A percentile compares a stretch with the other conserved stretches of the same genome.
These are phyloP conservation scores for Rhizopogon rudus DNA, from an alignment of 768 basidiomycete genomes.

Conservation along the genomic window DNA sequence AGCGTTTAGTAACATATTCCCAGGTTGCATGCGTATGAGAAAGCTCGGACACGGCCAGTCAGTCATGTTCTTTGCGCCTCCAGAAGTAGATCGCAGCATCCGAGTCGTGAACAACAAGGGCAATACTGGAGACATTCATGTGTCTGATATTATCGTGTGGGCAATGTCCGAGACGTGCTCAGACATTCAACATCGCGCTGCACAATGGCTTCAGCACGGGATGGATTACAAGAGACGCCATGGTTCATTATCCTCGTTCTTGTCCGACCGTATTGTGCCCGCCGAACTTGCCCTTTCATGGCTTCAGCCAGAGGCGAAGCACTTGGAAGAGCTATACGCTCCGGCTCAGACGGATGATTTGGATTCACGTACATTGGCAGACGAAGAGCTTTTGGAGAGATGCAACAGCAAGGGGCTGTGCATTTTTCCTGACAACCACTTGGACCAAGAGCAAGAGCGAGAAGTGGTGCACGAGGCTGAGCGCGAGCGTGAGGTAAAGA, in stretches of 20 bases:
- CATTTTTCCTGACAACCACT: too few relatives aligned
- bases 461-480: too few relatives aligned
- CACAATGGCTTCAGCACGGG: conserved; percentile 42
- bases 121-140: conserved; percentile 1
- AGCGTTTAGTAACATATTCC: conserved; percentile 7
- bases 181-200: conserved; percentile 30
- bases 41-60: conserved; percentile 44
- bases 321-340: too few relatives aligned
- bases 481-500: too few relatives aligned
- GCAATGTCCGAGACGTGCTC: conserved; percentile 37
- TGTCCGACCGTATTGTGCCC: conserved; percentile 3
- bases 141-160: conserved; percentile 40
- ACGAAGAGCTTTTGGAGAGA: too few relatives aligned
- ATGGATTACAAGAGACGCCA: conserved; percentile 26
- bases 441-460: too few relatives aligned
- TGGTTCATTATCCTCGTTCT: conserved; percentile 10
- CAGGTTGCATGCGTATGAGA: conserved; percentile 54
- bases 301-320: too few relatives aligned
- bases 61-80: conserved; percentile 44
- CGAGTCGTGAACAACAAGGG: conserved; percentile 18
- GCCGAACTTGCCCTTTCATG: conserved; percentile 13
- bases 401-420: too few relatives aligned
- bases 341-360: too few relatives aligned
- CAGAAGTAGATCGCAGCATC: conserved; percentile 35
- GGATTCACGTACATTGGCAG: too few relatives aligned